These are phyloP conservation scores for Rutstroemia sp. DNA, from an alignment of 2,329 filamentous ascomycete genomes.

Conservation along the genomic window DNA sequence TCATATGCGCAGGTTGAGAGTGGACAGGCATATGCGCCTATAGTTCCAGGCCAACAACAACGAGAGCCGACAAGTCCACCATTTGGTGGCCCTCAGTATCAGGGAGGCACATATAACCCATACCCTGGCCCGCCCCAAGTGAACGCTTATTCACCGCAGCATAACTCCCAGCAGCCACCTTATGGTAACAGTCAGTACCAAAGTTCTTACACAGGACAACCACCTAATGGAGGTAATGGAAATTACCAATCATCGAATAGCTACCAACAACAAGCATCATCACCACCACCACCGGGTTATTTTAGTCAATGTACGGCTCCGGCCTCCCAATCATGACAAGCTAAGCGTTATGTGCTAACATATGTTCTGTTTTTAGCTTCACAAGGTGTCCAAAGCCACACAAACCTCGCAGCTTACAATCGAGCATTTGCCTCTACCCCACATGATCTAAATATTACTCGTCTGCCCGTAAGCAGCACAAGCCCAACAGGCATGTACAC, in stretches of 20 bases:
- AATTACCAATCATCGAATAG: constrained; percentile 29
- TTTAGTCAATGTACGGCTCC: constrained; percentile 3
- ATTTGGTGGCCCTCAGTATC: constrained; percentile 11
- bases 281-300: constrained; percentile 2
- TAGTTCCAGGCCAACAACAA: constrained; percentile 15
- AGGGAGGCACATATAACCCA: constrained; percentile 18
- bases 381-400: constrained; percentile 13
- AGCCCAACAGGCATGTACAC: constrained; percentile 81
- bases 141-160: constrained; percentile 17
- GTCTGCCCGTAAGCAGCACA: constrained; percentile 19
- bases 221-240: constrained; percentile 1
- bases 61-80: constrained; percentile 12
- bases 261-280: constrained; percentile 32
- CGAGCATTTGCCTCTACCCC: constrained; percentile 12
- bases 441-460: constrained; percentile 16
- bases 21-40: constrained; percentile 26
- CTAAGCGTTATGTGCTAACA: background rate
- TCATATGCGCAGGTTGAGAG: constrained; percentile 56
- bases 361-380: constrained; percentile 1
- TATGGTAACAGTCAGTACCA: background rate
- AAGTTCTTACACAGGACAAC: background rate
- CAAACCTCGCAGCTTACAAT: constrained; percentile 5
- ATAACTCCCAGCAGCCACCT: background rate
- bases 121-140: constrained; percentile 23
- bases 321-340: background rate